These are phyloP conservation scores for Parastagonospora avenae DNA, from an alignment of 2,329 filamentous ascomycete species.

Conservation along the genomic window DNA sequence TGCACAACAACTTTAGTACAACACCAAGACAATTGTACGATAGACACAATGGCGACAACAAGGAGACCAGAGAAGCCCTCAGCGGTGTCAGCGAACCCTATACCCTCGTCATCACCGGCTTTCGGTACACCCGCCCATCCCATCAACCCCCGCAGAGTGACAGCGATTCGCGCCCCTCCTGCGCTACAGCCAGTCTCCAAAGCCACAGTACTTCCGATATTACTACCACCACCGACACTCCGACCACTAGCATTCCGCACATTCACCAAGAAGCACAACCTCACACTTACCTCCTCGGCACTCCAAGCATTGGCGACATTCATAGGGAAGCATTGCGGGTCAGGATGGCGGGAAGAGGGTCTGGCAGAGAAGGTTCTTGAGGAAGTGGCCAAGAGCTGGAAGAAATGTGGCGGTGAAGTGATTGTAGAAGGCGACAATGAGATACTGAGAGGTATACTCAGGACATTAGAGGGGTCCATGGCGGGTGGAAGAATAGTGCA, in stretches of 20 bases:
- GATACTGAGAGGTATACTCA: slow-evolving; percentile 78
- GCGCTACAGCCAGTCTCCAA: slow-evolving; percentile 58
- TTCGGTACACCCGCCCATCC: slow-evolving; percentile 88
- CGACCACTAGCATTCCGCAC: slow-evolving; percentile 91
- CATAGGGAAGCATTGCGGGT: slow-evolving; percentile 90
- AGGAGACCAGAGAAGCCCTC: slow-evolving; percentile 39
- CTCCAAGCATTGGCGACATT: slow-evolving; percentile 85
- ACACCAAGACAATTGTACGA: slow-evolving; percentile 6
- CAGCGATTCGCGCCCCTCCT: slow-evolving; percentile 52
- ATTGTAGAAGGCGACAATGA: slow-evolving; percentile 83
- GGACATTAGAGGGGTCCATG: slow-evolving; percentile 85
- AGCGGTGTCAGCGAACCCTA: slow-evolving; percentile 56
- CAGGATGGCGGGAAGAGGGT: slow-evolving; percentile 94
- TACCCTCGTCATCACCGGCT: slow-evolving; percentile 87
- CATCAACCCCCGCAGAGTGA: slow-evolving; percentile 60
- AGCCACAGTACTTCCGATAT: slow-evolving; percentile 78
- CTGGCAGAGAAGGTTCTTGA: slow-evolving; percentile 91
- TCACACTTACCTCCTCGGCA: slow-evolving; percentile 87
- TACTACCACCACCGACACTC: slow-evolving; percentile 84
- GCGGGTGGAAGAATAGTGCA: slow-evolving; percentile 74
- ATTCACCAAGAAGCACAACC: slow-evolving; percentile 96
- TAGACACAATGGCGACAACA: slow-evolving; percentile 32
- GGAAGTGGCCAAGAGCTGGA: slow-evolving; percentile 90
- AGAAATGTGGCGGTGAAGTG: slow-evolving; percentile 82
- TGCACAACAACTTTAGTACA: not conserved